phyloP scores from a whole-genome alignment of 108 stramenopile species.

The Cyclotella sp. region DNA sequence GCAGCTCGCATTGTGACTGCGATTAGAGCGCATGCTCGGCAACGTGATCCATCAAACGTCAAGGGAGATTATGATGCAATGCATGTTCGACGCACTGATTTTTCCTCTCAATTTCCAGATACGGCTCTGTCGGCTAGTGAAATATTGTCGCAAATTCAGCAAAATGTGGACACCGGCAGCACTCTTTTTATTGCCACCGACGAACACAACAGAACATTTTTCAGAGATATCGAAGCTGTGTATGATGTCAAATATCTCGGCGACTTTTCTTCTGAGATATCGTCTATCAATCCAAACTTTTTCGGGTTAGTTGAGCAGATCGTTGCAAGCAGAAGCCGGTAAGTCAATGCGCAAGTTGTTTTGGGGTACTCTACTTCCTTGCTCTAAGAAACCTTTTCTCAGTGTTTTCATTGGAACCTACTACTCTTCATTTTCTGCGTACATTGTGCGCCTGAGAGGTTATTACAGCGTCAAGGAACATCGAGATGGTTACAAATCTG shows the following conservation, averaged over 20 bases:
- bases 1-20: slow-evolving; percentile 50
- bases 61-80: slow-evolving; percentile 55
- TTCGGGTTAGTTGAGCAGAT: slow-evolving; percentile 71
- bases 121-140: slow-evolving; percentile 26
- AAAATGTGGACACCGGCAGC: slow-evolving; percentile 11
- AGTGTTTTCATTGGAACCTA: slow-evolving; percentile 69
- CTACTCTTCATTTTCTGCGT: slow-evolving; percentile 70
- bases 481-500: slow-evolving; percentile 23
- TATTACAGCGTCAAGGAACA: slow-evolving; percentile 58
- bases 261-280: slow-evolving; percentile 28
- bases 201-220: slow-evolving; percentile 58
- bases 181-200: slow-evolving; percentile 67
- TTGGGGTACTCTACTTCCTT: neutral
- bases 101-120: slow-evolving; percentile 33
- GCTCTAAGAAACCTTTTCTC: neutral
- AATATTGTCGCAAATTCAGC: slow-evolving; percentile 28
- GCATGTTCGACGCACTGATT: slow-evolving; percentile 56
- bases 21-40: slow-evolving; percentile 30
- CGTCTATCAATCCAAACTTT: slow-evolving; percentile 58
- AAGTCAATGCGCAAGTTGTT: neutral
- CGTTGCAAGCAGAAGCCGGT: slow-evolving; percentile 55
- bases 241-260: slow-evolving; percentile 53
- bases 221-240: slow-evolving; percentile 33
- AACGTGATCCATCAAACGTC: slow-evolving; percentile 19
- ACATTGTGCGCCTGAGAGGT: slow-evolving; percentile 69